Base-by-base conservation (phyloP, 75 land plant species). In the Cryptomeria japonica region DNA sequence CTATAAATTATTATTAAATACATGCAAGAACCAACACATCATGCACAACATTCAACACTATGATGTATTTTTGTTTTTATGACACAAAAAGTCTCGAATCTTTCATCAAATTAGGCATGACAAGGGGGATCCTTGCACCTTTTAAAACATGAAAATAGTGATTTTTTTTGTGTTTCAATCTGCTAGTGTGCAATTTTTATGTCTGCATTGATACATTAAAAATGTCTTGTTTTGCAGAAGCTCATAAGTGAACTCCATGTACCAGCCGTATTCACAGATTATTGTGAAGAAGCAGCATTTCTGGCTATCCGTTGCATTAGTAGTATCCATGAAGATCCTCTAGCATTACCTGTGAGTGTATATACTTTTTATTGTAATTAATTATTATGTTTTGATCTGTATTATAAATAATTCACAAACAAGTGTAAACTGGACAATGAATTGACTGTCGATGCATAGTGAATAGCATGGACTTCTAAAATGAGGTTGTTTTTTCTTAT, bases 281-380 rank as follows among this genome's bases (percentile, higher is more conserved):
- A 87, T 83, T 96, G 98, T 90, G 99, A 97, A 89, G 99, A 97
- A 87, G 99, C 99, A 41, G 92, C 93, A 42, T 85, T 91, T 87
- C 88, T 97, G 32, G 99, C 98, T 82, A 88, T 89, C 76, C 41
- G 72, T 56, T 94, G 96, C 87, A 89, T 97, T n/a, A 87, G 73
- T 56, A 47, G 64, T 39, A 85, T 93, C 36, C 89, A 86, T n/a
- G 87, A 90, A 41, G 41, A 37, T 25, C 85, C 89, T 73, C 88
- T 88, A 37, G 80, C 37, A n/a, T 7, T 93, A 64, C 94, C 96
- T 38, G 95, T 95, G 58, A 53, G 91, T 90, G 61, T 38, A 68
- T 82, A 46, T 80, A 32, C 25, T 79, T 44, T 15, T 84, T 38
- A 41, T 13, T 64, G 70, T 22, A 22, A 41, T 42, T 19, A 41